These are phyloP conservation scores for Panaeolus cyanescens DNA, from an alignment of 768 basidiomycete genomes.

Conservation along the genomic window DNA sequence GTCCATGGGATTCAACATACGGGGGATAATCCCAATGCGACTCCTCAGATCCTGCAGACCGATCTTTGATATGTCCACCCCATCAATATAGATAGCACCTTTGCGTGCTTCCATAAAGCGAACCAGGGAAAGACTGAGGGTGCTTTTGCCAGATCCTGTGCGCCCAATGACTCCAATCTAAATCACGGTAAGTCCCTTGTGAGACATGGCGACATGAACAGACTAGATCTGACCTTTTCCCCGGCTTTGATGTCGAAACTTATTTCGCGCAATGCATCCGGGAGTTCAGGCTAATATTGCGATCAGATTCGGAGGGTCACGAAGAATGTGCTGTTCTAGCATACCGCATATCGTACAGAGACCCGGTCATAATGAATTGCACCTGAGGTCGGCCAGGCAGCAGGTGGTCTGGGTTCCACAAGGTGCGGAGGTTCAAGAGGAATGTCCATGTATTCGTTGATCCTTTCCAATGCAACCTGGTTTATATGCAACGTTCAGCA, in stretches of 20 bases:
- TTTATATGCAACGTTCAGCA: not conserved
- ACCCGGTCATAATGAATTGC: not conserved
- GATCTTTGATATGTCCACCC: slow-evolving; percentile 74
- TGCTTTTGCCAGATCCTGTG: slow-evolving; percentile 78
- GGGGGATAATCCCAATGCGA: slow-evolving; percentile 58
- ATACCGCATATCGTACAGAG: not conserved
- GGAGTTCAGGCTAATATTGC: slow-evolving; percentile 70
- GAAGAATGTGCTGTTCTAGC: no score
- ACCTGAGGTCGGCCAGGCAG: not conserved
- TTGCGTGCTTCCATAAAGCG: slow-evolving; percentile 81
- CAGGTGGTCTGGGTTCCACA: not conserved
- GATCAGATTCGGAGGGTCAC: not conserved
- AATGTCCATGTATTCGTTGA: not conserved
- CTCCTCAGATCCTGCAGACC: slow-evolving; percentile 83
- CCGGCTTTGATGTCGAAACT: slow-evolving; percentile 73
- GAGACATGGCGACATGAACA: no score
- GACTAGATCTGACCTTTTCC: slow-evolving; percentile 55
- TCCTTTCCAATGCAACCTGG: not conserved
- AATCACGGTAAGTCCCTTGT: not conserved
- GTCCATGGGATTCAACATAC: slow-evolving; percentile 33
- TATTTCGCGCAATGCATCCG: slow-evolving; percentile 79
- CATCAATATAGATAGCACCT: slow-evolving; percentile 76
- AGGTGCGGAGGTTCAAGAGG: not conserved
- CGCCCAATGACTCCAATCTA: slow-evolving; percentile 60
- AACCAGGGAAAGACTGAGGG: slow-evolving; percentile 82